Percentiles rank a stretch among this genome's conserved stretches.
Evolutionary conservation across 768 basidiomycete species (phyloP).

Genomic region (Multifurca ochricompacta): DNA sequence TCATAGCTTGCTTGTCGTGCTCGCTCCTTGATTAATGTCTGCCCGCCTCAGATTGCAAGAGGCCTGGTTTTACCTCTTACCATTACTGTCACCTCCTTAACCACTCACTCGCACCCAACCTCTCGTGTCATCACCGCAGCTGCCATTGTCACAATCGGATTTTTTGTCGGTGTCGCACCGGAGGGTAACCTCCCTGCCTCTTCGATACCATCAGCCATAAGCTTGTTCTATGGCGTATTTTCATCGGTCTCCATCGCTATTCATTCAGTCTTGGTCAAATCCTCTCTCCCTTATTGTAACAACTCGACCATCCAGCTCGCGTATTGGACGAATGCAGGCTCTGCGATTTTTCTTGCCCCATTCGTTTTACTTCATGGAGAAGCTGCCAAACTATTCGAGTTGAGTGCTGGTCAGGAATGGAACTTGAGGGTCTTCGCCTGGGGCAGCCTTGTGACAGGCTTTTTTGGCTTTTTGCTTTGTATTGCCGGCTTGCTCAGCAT

Average conservation of each 20-base stretch:
- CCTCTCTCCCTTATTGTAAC: conserved; percentile 56
- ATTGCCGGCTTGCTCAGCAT: conserved; percentile 74
- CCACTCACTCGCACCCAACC: conserved; percentile 49
- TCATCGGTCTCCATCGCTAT: conserved; percentile 71
- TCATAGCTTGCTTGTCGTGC: neutral
- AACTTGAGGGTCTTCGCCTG: conserved; percentile 48
- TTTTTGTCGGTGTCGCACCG: conserved; percentile 68
- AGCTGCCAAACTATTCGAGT: conserved; percentile 32
- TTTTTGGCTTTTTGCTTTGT: conserved; percentile 78
- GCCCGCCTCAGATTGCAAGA: conserved; percentile 58
- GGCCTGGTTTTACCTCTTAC: conserved; percentile 81
- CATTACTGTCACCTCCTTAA: conserved; percentile 58
- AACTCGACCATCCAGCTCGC: conserved; percentile 68
- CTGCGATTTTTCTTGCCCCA: conserved; percentile 55
- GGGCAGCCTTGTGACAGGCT: conserved; percentile 61
- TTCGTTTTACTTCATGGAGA: conserved; percentile 56
- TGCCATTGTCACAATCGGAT: conserved; percentile 60
- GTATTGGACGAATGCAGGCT: conserved; percentile 72
- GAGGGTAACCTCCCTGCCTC: conserved; percentile 35
- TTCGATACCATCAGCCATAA: conserved; percentile 44
- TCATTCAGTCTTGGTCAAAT: conserved; percentile 70
- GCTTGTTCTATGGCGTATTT: conserved; percentile 60
- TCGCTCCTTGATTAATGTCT: neutral
- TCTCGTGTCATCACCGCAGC: conserved; percentile 50
- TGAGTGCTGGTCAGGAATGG: conserved; percentile 38